These are phyloP conservation scores for Magnaporthiopsis poae DNA, from an alignment of 2,329 filamentous ascomycete species.

Conservation along the genomic window DNA sequence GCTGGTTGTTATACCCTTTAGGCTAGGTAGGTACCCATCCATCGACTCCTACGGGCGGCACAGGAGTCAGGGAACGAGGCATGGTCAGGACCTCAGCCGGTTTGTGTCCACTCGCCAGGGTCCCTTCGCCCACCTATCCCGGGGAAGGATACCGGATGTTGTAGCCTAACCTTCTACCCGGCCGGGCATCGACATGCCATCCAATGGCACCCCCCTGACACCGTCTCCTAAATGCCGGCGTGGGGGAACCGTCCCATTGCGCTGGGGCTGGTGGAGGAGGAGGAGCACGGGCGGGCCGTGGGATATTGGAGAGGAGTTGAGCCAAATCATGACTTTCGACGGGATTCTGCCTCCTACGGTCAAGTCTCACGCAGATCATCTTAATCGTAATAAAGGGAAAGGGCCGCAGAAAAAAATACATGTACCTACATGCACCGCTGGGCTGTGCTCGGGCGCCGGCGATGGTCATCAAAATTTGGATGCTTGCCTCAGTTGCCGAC, in stretches of 20 bases:
- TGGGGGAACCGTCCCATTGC: neutral
- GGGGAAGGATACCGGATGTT: neutral
- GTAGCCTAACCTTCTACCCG: too few relatives aligned
- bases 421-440: too few relatives aligned
- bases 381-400: too few relatives aligned
- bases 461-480: neutral
- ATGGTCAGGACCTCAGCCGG: neutral
- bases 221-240: too few relatives aligned
- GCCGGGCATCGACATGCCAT: neutral
- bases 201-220: neutral
- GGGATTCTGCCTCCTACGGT: too few relatives aligned
- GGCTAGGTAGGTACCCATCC: too few relatives aligned
- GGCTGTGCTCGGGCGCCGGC: neutral
- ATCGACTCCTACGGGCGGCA: neutral
- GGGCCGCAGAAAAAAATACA: too few relatives aligned
- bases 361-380: too few relatives aligned
- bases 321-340: too few relatives aligned
- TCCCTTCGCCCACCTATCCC: neutral
- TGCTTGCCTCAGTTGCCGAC: neutral
- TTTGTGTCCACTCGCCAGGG: neutral
- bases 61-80: neutral
- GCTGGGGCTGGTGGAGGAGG: neutral
- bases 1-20: neutral
- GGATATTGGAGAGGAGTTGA: too few relatives aligned
- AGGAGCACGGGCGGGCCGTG: too few relatives aligned